Conservation (phyloP, 1,139 yeast genomes). For the Magnusiomyces ingens region DNA sequence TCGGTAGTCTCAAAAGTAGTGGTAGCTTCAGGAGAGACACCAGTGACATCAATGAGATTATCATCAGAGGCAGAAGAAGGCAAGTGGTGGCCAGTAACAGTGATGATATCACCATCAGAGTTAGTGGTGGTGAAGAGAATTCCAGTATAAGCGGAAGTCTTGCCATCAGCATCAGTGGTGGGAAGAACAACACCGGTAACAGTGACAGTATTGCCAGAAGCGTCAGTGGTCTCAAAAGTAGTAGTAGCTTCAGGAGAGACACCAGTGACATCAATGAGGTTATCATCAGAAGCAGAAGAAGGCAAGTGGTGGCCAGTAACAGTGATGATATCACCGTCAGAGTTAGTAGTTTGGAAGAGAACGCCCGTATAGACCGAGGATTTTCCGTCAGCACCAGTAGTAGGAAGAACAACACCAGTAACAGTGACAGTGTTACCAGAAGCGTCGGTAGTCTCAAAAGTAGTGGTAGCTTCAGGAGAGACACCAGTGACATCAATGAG, state of each 20-base stretch:
- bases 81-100: not conserved
- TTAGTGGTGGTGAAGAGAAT: not conserved
- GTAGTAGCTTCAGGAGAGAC: not conserved
- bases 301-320: not conserved
- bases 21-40: not conserved
- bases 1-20: conserved; percentile 6
- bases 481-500: conserved; percentile 5
- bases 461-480: not conserved
- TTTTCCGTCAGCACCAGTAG: not conserved
- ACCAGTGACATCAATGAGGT: conserved; percentile 5
- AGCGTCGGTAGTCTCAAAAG: not conserved
- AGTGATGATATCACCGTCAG: not conserved
- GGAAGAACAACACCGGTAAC: not conserved
- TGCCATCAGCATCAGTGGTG: not conserved
- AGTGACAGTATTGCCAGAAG: not conserved
- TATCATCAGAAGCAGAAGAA: not conserved
- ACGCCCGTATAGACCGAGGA: not conserved
- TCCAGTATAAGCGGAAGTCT: not conserved
- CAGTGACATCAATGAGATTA: not conserved
- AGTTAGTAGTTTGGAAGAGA: not conserved
- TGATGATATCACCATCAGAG: not conserved
- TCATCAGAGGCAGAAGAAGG: not conserved
- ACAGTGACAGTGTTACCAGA: not conserved
- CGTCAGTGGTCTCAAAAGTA: not conserved
- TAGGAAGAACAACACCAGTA: not conserved